These are phyloP conservation scores for Xerocomus brunneocitrinus DNA, from an alignment of 768 basidiomycete genomes.

Conservation along the genomic window DNA sequence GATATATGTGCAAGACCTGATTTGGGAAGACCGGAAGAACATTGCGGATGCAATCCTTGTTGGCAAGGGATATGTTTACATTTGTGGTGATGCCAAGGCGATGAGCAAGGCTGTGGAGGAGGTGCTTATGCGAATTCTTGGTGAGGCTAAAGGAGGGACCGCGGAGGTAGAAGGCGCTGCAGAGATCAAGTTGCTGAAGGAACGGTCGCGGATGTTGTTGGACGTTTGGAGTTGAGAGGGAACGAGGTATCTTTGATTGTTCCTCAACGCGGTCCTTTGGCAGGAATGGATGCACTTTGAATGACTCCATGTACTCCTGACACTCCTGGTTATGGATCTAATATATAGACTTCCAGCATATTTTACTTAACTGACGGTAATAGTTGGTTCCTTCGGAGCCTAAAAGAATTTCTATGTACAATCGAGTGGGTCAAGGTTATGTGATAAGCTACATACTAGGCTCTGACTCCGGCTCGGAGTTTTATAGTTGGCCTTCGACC, in stretches of 20 bases:
- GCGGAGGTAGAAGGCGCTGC: conserved; percentile 84
- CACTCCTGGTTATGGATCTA: conserved; percentile 10
- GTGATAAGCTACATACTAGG: background rate
- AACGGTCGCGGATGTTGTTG: conserved; percentile 79
- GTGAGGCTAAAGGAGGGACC: conserved; percentile 89
- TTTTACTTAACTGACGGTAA: background rate
- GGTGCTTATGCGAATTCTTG: conserved; percentile 74
- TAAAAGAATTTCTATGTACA: background rate
- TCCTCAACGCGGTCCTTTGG: background rate
- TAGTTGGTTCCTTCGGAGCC: background rate
- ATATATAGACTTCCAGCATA: conserved; percentile 15
- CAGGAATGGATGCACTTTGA: background rate
- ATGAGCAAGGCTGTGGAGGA: conserved; percentile 98
- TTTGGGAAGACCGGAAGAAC: conserved; percentile 81
- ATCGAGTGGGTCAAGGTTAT: background rate
- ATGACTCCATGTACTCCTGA: conserved; percentile 8
- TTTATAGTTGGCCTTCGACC: background rate
- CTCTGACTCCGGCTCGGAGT: background rate
- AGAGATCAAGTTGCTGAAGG: conserved; percentile 93
- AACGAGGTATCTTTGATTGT: background rate
- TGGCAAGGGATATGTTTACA: conserved; percentile 95
- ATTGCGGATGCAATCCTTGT: conserved; percentile 87
- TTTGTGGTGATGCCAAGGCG: conserved; percentile 93
- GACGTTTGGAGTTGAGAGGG: conserved; percentile 81
- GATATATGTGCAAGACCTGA: conserved; percentile 97